Evolutionary conservation across 2,329 filamentous ascomycete species (phyloP).

Genomic region (Geosmithia putterillii): DNA sequence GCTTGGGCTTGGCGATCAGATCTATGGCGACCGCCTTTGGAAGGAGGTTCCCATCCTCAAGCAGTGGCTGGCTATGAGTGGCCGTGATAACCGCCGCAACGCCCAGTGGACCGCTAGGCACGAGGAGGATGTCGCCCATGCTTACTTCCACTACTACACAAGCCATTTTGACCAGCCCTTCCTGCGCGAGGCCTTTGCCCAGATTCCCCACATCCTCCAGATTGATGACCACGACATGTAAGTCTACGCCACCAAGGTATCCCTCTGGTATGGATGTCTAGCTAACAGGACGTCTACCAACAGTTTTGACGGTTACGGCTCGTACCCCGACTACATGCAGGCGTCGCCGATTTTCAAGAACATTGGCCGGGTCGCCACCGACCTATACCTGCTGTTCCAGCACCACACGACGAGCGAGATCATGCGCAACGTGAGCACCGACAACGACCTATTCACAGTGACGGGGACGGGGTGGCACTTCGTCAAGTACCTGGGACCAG

Average conservation of each 20-base stretch:
- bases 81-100: conserved; percentile 85
- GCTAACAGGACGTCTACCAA: conserved; percentile 2
- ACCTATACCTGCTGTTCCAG: conserved; percentile 97
- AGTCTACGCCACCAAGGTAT: conserved; percentile 26
- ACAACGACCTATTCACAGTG: conserved; percentile 88
- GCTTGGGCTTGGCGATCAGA: conserved; percentile 83
- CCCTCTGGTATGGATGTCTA: not conserved
- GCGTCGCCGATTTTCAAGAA: conserved; percentile 97
- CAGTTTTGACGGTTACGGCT: conserved; percentile 93
- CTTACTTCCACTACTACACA: conserved; percentile 98
- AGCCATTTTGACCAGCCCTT: conserved; percentile 97
- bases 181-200: conserved; percentile 86
- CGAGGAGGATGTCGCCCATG: conserved; percentile 89
- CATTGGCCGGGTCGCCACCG: conserved; percentile 85
- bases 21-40: conserved; percentile 92
- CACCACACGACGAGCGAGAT: conserved; percentile 95
- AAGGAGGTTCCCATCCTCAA: conserved; percentile 87
- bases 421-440: conserved; percentile 75
- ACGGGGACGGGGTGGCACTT: conserved; percentile 99
- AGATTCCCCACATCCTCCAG: conserved; percentile 87
- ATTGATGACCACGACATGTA: conserved; percentile 98
- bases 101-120: conserved; percentile 87
- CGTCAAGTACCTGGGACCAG: conserved; percentile 88
- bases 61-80: conserved; percentile 89
- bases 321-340: conserved; percentile 97